Evolutionary conservation across 208 protist species (phyloP).

Genomic region (Acanthamoeba royreba): DNA sequence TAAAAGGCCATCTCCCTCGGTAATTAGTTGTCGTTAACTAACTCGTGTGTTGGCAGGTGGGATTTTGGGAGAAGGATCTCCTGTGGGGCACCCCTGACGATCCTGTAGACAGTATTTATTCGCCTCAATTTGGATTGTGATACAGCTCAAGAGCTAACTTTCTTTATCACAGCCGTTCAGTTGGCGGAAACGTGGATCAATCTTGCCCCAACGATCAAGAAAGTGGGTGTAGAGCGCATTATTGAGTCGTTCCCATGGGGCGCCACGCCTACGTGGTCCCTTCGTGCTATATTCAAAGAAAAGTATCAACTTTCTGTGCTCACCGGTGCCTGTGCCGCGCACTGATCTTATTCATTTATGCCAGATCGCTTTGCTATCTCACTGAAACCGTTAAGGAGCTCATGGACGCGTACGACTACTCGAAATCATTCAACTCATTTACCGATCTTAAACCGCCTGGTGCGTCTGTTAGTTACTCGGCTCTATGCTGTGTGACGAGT

Average conservation of each 20-base stretch:
- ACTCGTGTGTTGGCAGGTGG: not conserved
- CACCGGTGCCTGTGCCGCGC: too few species aligned
- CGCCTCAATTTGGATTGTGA: not conserved
- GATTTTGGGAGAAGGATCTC: not conserved
- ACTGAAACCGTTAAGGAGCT: not conserved
- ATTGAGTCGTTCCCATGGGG: not conserved
- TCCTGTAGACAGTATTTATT: not conserved
- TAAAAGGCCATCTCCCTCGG: not conserved
- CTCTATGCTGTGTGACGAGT: not conserved
- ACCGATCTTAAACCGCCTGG: not conserved
- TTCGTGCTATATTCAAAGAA: not conserved
- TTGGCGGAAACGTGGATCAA: not conserved
- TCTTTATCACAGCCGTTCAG: not conserved
- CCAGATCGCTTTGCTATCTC: not conserved
- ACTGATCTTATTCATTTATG: too few species aligned
- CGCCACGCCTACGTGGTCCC: not conserved
- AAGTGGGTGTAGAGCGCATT: not conserved
- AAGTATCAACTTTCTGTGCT: not conserved
- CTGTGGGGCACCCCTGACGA: not conserved
- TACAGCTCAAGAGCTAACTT: too few species aligned
- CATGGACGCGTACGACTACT: not conserved
- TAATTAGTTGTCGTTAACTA: too few species aligned
- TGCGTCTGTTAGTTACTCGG: too few species aligned
- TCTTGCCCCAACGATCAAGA: not conserved
- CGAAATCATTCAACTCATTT: not conserved